Base-by-base conservation (phyloP, 352 stramenopile species). In the Phytophthora cactorum region DNA sequence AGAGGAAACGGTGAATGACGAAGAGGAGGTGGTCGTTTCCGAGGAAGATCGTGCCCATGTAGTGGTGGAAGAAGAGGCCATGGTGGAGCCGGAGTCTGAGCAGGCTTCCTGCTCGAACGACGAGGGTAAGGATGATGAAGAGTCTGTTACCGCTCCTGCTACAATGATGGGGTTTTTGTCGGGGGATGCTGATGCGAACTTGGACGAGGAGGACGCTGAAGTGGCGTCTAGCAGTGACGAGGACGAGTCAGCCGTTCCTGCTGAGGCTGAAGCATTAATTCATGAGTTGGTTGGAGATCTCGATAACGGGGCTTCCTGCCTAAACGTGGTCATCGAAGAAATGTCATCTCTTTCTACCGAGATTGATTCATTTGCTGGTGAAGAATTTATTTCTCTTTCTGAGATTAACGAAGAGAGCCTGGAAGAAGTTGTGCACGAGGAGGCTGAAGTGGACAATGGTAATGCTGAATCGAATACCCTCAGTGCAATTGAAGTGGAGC, bases 191-290 rank as follows among this genome's bases (percentile, higher is more conserved):
- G 32, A 55, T 32, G 43, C 17, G 27, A 52, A 5, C 14, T 14
- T 54, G 29, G 32, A 63, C 29, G 59, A 59, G 27, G 49, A 73
- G 49, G 31, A 17, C 32, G 15, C 4, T 41, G 22, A 52, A 32
- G n/a, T 58, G 7, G 38, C 31, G 27, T 10, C 17, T 50, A 39
- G 2, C n/a, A 59, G 34, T 28, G 27, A 50, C 15, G 54, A 41
- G 0, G 49, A 61, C 25, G 49, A 52, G n/a, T 9, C 45, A 7
- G 10, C 45, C 10, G 9, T 52, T 31, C 45, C 45, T 36, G 27
- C 27, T 52, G 45, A 52, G 10, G 22, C 28, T 39, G 28, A 53
- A 38, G 27, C 36, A 46, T 15, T 12, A 0, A 41, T 43, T 46
- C 8, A 28, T n/a, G 52, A 66, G 52, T 32, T 50, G 25, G 45